Evolutionary conservation across 2,329 filamentous ascomycete species (phyloP), one percentile per base, ranked within the genome.

Genomic region (Davidsoniella australis): DNA sequence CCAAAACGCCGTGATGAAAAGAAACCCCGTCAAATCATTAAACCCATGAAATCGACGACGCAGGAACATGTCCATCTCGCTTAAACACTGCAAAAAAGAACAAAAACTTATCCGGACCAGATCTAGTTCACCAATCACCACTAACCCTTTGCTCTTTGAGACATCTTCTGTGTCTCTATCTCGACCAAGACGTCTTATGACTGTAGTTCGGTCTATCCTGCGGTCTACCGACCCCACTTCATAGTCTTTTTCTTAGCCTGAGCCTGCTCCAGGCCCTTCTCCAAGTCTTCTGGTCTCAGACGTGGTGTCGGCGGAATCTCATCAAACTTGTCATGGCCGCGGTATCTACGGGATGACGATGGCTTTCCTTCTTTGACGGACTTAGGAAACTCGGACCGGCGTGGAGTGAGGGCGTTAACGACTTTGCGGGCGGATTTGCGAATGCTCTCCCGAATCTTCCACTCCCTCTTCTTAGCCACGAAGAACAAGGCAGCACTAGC

Each of bases 381-480:
- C 43, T 64, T 69, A 2, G 77, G 76, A 53, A 80, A 80, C 56
- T 78, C 75, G 50, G 69, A 63, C 50, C 76, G 68, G 44, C 76
- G 66, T 5, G 77, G 77, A n/a, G 77, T 80, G 49, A 81, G 67
- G 4, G 71, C 77, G 3, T 69, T 72, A 41, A 72, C 74, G 24
- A 81, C 75, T 58, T 69, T 76, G 54, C 69, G 71, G 29, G 77
- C 76, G 1, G 83, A 87, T 55, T 75, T 76, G 49, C 80, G 74
- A 51, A 93, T 69, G 26, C 72, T 82, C 60, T 84, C 76, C 52
- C 79, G 76, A 56, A 91, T 69, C 56, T 79, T 82, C 85, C 85
- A 91, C 63, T 88, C 83, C 43, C 80, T 76, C 66, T 85, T 87
- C 70, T 91, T 91, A 49, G 85, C 82, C 37, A 89, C 62, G 62